Evolutionary conservation across 768 basidiomycete species (phyloP).

Genomic region (Austroboletus festivus): DNA sequence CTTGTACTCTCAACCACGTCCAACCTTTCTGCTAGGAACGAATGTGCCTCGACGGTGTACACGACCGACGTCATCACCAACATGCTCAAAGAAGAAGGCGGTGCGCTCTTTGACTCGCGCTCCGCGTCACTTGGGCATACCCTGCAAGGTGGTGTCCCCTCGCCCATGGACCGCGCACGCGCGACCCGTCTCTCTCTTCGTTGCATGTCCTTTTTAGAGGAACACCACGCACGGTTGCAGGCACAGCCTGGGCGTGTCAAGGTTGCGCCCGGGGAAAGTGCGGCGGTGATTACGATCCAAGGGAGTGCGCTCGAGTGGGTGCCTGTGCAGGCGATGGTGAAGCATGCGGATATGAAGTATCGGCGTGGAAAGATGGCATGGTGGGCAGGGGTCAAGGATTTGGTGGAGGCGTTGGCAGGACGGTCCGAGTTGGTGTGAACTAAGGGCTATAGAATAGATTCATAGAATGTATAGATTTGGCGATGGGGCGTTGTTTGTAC

Average conservation of each 20-base stretch:
- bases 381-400: constrained; percentile 69
- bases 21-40: constrained; percentile 53
- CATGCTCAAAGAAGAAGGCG: constrained; percentile 96
- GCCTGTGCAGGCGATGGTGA: constrained; percentile 77
- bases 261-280: constrained; percentile 59
- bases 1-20: background rate
- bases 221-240: constrained; percentile 60
- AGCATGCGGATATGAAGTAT: constrained; percentile 88
- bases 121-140: constrained; percentile 97
- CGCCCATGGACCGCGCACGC: constrained; percentile 89
- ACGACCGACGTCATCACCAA: constrained; percentile 88
- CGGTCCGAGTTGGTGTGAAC: constrained; percentile 50
- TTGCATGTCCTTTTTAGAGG: constrained; percentile 93
- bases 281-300: constrained; percentile 91
- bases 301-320: constrained; percentile 79
- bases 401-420: constrained; percentile 74
- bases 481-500: too few species aligned
- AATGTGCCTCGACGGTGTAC: constrained; percentile 84
- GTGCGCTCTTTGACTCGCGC: constrained; percentile 85
- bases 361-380: constrained; percentile 74
- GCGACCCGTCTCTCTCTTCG: constrained; percentile 87
- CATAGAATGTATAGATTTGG: too few species aligned
- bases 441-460: background rate
- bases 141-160: constrained; percentile 92
- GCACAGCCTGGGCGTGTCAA: constrained; percentile 50